Conservation (phyloP, 2,329 filamentous ascomycete species). For the Penicillium sp. region DNA sequence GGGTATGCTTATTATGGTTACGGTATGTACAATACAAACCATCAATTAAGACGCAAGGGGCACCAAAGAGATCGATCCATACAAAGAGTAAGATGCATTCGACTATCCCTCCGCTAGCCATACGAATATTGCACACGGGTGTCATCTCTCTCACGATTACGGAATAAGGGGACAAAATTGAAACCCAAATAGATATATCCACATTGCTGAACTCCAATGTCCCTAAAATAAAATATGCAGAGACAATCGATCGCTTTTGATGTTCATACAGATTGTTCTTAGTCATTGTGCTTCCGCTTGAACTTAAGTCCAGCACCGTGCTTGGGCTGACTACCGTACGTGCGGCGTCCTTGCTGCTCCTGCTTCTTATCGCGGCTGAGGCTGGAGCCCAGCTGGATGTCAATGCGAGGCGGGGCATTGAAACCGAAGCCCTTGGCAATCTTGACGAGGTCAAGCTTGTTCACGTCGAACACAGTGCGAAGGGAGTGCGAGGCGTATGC, state of each 20-base stretch:
- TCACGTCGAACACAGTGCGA: constrained; percentile 78
- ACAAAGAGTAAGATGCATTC: neutral
- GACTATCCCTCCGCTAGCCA: neutral
- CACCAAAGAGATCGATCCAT: neutral
- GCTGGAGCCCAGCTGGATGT: constrained; percentile 73
- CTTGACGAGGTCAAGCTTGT: constrained; percentile 78
- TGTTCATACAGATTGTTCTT: constrained; percentile 21
- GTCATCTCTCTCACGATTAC: neutral
- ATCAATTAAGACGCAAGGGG: neutral
- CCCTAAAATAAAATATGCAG: constrained; percentile 24
- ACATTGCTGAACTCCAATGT: constrained; percentile 24
- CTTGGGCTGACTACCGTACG: constrained; percentile 75
- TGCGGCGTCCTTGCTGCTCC: constrained; percentile 56
- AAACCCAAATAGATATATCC: constrained; percentile 27
- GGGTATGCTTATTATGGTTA: neutral
- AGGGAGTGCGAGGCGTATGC: constrained; percentile 87
- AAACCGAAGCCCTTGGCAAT: constrained; percentile 85
- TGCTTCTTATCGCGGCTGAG: constrained; percentile 71
- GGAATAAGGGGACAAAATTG: constrained; percentile 5
- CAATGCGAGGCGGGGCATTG: constrained; percentile 69
- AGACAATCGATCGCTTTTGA: constrained; percentile 25
- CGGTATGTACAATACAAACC: neutral
- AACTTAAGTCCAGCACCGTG: constrained; percentile 55
- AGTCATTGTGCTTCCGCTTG: constrained; percentile 47
- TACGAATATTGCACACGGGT: neutral